These are phyloP conservation scores for Infundibulicybe gibba DNA, from an alignment of 768 basidiomycete genomes.

Conservation along the genomic window DNA sequence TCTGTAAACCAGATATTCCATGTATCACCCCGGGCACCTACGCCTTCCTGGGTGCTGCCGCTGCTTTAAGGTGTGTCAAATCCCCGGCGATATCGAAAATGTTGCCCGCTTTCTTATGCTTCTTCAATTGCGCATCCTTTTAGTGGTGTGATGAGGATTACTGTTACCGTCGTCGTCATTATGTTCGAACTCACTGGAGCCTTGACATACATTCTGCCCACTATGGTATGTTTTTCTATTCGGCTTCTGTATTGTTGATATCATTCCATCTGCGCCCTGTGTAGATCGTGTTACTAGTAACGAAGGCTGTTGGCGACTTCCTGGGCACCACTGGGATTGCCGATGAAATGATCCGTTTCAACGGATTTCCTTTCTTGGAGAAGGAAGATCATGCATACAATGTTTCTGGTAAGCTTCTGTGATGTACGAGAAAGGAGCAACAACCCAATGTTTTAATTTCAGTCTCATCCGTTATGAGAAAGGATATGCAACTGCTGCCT, in stretches of 20 bases:
- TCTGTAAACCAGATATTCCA: slow-evolving; percentile 87
- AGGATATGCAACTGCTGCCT: slow-evolving; percentile 67
- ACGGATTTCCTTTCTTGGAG: slow-evolving; percentile 95
- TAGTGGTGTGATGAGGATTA: slow-evolving; percentile 96
- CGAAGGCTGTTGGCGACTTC: slow-evolving; percentile 95
- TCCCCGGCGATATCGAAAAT: no score
- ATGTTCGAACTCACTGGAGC: slow-evolving; percentile 99
- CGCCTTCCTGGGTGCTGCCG: slow-evolving; percentile 95
- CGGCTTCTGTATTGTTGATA: neutral
- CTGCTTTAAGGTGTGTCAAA: slow-evolving; percentile 71
- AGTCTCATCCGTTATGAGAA: slow-evolving; percentile 92
- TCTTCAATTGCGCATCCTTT: neutral
- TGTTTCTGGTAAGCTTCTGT: slow-evolving; percentile 65
- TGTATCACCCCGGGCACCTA: slow-evolving; percentile 99
- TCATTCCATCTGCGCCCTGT: slow-evolving; percentile 9
- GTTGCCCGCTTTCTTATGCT: neutral
- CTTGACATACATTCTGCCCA: slow-evolving; percentile 93
- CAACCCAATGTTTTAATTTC: slow-evolving; percentile 5
- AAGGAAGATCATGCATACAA: slow-evolving; percentile 93
- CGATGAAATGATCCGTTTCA: slow-evolving; percentile 95
- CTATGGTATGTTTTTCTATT: slow-evolving; percentile 65
- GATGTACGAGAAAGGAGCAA: neutral
- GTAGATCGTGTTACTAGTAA: slow-evolving; percentile 93
- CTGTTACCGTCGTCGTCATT: slow-evolving; percentile 96
- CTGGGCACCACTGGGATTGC: slow-evolving; percentile 93